Base-by-base conservation (phyloP, 805 yeast genomes). In the Sugiyamaella floridensis region DNA sequence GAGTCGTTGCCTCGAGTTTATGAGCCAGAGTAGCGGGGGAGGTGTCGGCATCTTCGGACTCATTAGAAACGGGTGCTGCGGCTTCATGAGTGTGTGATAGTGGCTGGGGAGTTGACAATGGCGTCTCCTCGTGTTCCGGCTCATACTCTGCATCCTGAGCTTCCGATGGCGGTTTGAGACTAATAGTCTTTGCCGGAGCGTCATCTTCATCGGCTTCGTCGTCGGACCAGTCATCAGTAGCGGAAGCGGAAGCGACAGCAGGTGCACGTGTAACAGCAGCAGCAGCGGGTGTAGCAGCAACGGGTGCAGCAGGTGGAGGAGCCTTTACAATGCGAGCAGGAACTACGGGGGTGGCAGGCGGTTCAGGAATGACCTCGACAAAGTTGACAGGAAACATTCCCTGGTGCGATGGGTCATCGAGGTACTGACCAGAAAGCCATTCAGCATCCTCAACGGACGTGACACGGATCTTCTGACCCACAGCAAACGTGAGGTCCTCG, bases 361-460 rank as follows among this genome's bases (percentile, higher is more conserved):
- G 12, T 9, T 40, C 40, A 15, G 22, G 37, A 4, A 32, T 46
- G 14, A 55, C 48, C 48, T 79, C 80, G 4, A 92, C 98, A 71
- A 88, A 92, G 63, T 81, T 82, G 65, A 78, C 80, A 2, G 99
- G 99, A 62, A 93, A 93, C 72, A 90, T 83, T 7, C 99, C 99
- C 18, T 78, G 68, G 45, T 71, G 40, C 11, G 68, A 22, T 57
- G 63, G 4, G 32, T 71, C 71, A 55, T 71, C 77, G 2, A 61
- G 63, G 60, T 78, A 85, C 4, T 75, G 71, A 2, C 99, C 99
- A 41, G 78, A 73, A 64, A 80, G 85, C 98, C 98, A 93, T 57
- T 90, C 96, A 6, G 83, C 95, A 67, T 92, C 97, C 60, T 89
- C 96, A 50, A 87, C 75, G 40, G 79, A 81, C 4, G 83, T 81